Evolutionary conservation across 1,139 yeast species (phyloP).

Genomic region (Zygosaccharomyces sapae): DNA sequence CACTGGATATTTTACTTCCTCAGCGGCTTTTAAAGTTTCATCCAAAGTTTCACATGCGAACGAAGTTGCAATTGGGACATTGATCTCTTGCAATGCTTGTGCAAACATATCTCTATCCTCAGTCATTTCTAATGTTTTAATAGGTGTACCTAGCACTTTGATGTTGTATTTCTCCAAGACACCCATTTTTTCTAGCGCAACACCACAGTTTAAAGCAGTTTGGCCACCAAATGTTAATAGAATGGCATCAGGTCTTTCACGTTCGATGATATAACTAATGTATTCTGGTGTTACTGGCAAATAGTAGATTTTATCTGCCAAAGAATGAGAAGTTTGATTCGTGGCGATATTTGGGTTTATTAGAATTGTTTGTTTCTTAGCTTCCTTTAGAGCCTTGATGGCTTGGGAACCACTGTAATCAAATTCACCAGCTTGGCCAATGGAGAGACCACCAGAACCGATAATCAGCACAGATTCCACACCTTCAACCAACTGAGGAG

Average conservation of each 20-base stretch:
- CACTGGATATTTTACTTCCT: conserved; percentile 84
- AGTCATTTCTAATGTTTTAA: conserved; percentile 87
- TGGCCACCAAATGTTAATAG: conserved; percentile 97
- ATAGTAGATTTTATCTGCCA: conserved; percentile 93
- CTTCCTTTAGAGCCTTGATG: conserved; percentile 90
- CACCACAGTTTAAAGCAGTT: conserved; percentile 95
- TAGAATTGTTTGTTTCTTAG: conserved; percentile 75
- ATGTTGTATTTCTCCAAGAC: conserved; percentile 85
- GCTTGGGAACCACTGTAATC: conserved; percentile 98
- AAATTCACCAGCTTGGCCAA: conserved; percentile 98
- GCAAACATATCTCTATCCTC: conserved; percentile 97
- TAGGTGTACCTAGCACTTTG: conserved; percentile 95
- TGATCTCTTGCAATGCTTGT: conserved; percentile 86
- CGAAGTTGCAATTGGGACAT: conserved; percentile 94
- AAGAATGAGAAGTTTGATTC: conserved; percentile 93
- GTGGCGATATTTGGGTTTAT: conserved; percentile 98
- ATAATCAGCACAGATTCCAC: conserved; percentile 85
- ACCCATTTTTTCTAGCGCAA: conserved; percentile 88
- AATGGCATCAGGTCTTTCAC: conserved; percentile 95
- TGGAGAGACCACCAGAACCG: conserved; percentile 96
- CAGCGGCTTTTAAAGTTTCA: conserved; percentile 87
- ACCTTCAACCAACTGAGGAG: conserved; percentile 58
- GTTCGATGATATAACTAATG: conserved; percentile 86
- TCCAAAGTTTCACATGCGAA: conserved; percentile 92
- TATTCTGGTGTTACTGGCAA: conserved; percentile 96